Evolutionary conservation across 2,329 filamentous ascomycete species (phyloP).

Genomic region (Lachnellula arida): DNA sequence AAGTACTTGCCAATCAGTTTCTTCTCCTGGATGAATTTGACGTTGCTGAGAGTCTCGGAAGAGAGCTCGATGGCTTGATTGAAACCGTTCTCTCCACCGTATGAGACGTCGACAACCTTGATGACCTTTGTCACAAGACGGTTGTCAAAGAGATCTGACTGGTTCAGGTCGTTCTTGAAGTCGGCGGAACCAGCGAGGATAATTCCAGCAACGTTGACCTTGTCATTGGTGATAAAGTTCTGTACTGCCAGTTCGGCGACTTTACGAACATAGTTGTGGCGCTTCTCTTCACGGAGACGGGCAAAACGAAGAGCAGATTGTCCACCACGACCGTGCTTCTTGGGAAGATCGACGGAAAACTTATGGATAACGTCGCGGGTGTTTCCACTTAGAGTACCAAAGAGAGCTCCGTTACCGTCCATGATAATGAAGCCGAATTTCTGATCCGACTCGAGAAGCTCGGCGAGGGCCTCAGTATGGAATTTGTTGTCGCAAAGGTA

Average conservation of each 20-base stretch:
- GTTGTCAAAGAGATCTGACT: conserved; percentile 93
- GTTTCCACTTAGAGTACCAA: conserved; percentile 95
- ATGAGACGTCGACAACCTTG: conserved; percentile 98
- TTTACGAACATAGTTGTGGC: conserved; percentile 99
- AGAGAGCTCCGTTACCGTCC: conserved; percentile 97
- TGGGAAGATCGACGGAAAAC: conserved; percentile 96
- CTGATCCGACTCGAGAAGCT: conserved; percentile 96
- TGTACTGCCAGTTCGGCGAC: conserved; percentile 96
- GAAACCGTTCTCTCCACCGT: conserved; percentile 98
- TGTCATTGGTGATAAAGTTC: conserved; percentile 98
- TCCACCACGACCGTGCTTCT: conserved; percentile 99
- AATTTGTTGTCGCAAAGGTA: conserved; percentile 99
- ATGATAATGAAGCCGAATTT: conserved; percentile 99
- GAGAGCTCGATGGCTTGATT: conserved; percentile 98
- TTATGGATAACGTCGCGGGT: conserved; percentile 96
- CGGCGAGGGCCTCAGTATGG: conserved; percentile 93
- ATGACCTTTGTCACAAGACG: conserved; percentile 93
- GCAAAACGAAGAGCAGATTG: conserved; percentile 99
- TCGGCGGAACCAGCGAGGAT: conserved; percentile 96
- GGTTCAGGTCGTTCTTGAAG: conserved; percentile 99
- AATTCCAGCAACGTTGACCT: conserved; percentile 93
- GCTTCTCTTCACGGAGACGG: conserved; percentile 98
- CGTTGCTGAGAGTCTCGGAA: conserved; percentile 92
- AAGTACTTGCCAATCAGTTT: conserved; percentile 99
- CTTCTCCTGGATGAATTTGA: conserved; percentile 99